Base-by-base conservation (phyloP, 257 asterid genomes). In the Lycium barbarum region DNA sequence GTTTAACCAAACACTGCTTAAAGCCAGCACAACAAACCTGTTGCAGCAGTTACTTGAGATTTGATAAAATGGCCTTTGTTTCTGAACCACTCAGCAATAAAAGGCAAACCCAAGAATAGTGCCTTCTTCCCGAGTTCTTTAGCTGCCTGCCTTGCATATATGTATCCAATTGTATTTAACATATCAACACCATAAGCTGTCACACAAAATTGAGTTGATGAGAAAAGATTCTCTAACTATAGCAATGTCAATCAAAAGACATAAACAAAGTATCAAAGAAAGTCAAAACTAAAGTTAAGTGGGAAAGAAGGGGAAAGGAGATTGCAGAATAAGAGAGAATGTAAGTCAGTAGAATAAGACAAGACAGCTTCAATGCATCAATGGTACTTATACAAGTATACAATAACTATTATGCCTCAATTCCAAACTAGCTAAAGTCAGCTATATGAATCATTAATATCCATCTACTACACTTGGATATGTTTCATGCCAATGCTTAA, bases 71-170 rank as follows among this genome's bases (percentile, higher is more conserved):
- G 99, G 80, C 99, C 99, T 94, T 95, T 97, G 90, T 93, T 94
- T 88, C 99, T 91, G 94, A 97, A 95, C 99, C 99, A 97, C 90
- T 97, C 99, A 26, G 98, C 99, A 89, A 97, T 83, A 87, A 97
- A 97, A 83, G 98, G 98, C 83, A 97, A 95, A 11, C 98, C 99
- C 88, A 97, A 89, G 89, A 74, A 93, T 88, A 91, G 94, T 81
- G 93, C 99, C 92, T 97, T 97, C 95, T 97, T 97, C 73, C 99
- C 99, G 79, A 97, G 97, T 88, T 97, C 99, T 90, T 97, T 97
- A 33, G 99, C 98, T 63, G 98, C 89, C 91, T 94, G 98, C 91
- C 99, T 92, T 83, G 91, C 88, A 90, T 95, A 97, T 90, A 97
- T 97, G 88, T 97, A 97, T 80, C 98, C 99, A 84, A 97, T 97